Conservation (phyloP, 495 filamentous ascomycete species). For the Tuber brumale region DNA sequence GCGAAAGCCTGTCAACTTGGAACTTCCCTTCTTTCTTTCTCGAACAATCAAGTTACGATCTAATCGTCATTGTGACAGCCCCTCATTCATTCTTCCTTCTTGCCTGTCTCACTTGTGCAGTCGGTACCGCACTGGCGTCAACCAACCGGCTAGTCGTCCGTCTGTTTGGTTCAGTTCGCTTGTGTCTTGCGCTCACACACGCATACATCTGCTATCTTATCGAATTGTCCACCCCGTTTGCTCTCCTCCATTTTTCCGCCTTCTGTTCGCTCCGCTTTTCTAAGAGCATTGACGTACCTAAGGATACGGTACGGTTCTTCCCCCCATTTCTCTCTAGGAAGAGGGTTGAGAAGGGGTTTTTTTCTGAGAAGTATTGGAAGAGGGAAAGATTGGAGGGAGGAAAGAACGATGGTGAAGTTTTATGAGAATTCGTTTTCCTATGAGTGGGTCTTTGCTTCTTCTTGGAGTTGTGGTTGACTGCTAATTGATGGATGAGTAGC, state of each 20-base stretch:
- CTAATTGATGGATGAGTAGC: slow-evolving; percentile 13
- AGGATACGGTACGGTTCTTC: background rate
- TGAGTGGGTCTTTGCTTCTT: slow-evolving; percentile 56
- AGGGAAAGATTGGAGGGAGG: background rate
- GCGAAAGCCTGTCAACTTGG: background rate
- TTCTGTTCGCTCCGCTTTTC: background rate
- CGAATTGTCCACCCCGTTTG: background rate
- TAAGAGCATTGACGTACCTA: background rate
- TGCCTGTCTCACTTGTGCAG: background rate
- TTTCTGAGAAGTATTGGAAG: background rate
- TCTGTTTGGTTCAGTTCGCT: background rate
- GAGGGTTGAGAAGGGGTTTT: background rate
- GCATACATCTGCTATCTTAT: background rate
- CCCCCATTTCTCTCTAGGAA: background rate
- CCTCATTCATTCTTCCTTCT: background rate
- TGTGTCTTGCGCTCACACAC: background rate
- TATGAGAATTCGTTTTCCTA: slow-evolving; percentile 84
- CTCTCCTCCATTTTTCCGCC: background rate
- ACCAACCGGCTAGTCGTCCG: background rate
- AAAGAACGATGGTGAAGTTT: slow-evolving; percentile 64
- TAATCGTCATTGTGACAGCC: background rate
- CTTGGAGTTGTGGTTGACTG: slow-evolving; percentile 9
- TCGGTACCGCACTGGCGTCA: background rate
- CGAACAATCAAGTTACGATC: background rate
- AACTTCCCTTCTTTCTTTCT: background rate